These are phyloP conservation scores for Bertia moriformis DNA, from an alignment of 2,329 filamentous ascomycete species.

Conservation along the genomic window DNA sequence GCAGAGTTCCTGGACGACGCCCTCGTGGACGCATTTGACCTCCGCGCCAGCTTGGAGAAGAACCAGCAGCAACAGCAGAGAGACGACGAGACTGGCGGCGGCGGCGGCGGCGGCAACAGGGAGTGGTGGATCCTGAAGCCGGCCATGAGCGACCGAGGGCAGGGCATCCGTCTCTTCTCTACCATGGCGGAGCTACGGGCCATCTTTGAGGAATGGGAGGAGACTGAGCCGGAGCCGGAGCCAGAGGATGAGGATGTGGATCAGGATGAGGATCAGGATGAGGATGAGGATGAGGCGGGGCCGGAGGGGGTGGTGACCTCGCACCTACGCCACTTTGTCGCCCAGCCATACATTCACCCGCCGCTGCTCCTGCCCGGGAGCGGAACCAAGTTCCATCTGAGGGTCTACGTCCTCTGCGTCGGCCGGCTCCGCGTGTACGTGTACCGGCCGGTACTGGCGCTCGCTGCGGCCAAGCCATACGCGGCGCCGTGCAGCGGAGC, in stretches of 20 bases:
- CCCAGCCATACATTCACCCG: conserved; percentile 84
- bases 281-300: conserved; percentile 22
- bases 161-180: conserved; percentile 81
- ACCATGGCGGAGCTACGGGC: conserved; percentile 68
- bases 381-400: conserved; percentile 81
- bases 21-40: conserved; percentile 74
- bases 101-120: too few species aligned
- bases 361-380: conserved; percentile 57
- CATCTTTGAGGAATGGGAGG: conserved; percentile 90
- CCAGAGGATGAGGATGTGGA: conserved; percentile 30
- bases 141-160: conserved; percentile 90
- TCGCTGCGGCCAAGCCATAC: conserved; percentile 73
- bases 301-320: conserved; percentile 56
- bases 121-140: conserved; percentile 99
- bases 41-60: conserved; percentile 60
- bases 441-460: conserved; percentile 78
- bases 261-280: conserved; percentile 15
- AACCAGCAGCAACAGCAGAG: conserved; percentile 40
- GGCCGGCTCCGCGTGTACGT: conserved; percentile 72
- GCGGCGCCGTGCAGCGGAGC: conserved; percentile 38
- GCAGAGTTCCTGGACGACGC: conserved; percentile 94
- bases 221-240: conserved; percentile 46
- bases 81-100: too few species aligned
- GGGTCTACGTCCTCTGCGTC: conserved; percentile 74
- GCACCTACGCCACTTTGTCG: conserved; percentile 88